Evolutionary conservation across 169 alveolate species (phyloP), one percentile per base, ranked within the genome.

Genomic region (Eimeria praecox): DNA sequence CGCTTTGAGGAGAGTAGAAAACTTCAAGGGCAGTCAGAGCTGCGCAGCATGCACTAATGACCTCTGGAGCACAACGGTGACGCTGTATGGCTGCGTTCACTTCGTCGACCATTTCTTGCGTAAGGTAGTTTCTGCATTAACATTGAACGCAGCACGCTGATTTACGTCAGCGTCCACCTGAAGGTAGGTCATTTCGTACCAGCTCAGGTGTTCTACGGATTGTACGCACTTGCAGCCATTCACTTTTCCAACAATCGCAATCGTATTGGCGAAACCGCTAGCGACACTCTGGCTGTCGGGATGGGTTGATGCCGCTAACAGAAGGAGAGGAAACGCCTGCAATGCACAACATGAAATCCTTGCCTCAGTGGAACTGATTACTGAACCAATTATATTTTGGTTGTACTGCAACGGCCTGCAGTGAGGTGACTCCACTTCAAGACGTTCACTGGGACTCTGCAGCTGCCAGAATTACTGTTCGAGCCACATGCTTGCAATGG

Each of bases 401-500:
- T 14, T 18, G 8, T 35, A 40, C 52, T 3, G 83, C 49, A 73
- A 38, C 33, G 52, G 52, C 49, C 83, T 73, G 30, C 80, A 69
- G 49, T 38, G 12, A 35, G 54, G 0, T 52, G 5, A 20, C 52
- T 16, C 49, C 33, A 38, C 30, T 35, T 4, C 38, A 20, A 1
- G 52, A 18, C 49, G 5, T 38, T 35, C 54, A 73, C 54, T 73
- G 83, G 83, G 83, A 38, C 52, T 4, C 83, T 73, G 83, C 83
- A 73, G n/a, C 49, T 73, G 73, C 22, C 49, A 54, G 33, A 59
- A 69, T 87, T 62, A 87, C 96, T 80, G 54, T 46, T 46, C 40
- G 89, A 6, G 94, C 96, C 77, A 93, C 94, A 40, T 62, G 89
- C 89, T 83, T 75, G 96, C 96, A 83, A 49, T 93, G 96, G 9